Percentiles rank a stretch among this genome's conserved stretches.
phyloP scores from a whole-genome alignment of 2,329 filamentous ascomycete genomes.

The Cladophialophora yegresii region DNA sequence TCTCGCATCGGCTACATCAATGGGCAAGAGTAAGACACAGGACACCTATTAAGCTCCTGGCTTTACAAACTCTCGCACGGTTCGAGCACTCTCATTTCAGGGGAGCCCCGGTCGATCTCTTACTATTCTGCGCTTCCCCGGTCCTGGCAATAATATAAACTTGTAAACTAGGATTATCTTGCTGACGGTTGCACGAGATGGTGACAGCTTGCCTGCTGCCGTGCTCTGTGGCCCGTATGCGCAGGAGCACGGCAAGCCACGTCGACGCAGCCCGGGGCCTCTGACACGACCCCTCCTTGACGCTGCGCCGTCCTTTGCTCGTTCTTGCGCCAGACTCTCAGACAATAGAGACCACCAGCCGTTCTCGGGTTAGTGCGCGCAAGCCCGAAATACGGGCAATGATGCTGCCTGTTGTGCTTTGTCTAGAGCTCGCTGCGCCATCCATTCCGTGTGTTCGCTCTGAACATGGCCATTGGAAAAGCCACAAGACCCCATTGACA shows the following conservation, averaged over 20 bases:
- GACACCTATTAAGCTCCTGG: conserved; percentile 6
- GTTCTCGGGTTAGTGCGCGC: background rate
- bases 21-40: conserved; percentile 15
- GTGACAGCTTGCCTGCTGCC: conserved; percentile 22
- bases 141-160: conserved; percentile 2
- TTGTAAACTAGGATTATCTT: background rate
- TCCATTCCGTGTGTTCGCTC: background rate
- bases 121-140: conserved; percentile 14
- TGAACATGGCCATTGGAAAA: background rate
- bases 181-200: conserved; percentile 25
- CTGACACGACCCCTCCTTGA: background rate
- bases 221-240: conserved; percentile 4
- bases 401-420: background rate
- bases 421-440: background rate
- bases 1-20: conserved; percentile 21
- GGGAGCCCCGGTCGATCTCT: conserved; percentile 5
- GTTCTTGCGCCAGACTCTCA: background rate
- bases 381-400: background rate
- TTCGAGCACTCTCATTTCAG: conserved; percentile 6
- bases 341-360: background rate
- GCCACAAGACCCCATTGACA: background rate
- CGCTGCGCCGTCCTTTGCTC: conserved; percentile 2
- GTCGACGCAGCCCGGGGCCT: conserved; percentile 2
- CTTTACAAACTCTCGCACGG: background rate
- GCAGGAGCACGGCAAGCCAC: conserved; percentile 16